phyloP scores from a whole-genome alignment of 192 early-diverging fungal genomes.

The Coemansia sp. region DNA sequence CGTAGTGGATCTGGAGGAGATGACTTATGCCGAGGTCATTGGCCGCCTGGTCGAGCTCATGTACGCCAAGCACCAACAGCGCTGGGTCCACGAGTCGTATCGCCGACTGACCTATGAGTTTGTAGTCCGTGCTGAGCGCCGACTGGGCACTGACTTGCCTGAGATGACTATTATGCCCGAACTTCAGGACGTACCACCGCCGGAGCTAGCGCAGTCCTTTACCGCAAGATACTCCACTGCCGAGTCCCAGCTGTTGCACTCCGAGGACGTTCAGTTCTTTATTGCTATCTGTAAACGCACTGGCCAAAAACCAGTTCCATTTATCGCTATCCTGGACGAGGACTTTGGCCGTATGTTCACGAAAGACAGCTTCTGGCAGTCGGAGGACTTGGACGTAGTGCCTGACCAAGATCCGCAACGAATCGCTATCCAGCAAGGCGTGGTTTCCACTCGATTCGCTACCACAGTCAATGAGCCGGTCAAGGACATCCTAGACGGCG shows the following conservation, averaged over 20 bases:
- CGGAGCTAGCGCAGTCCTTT: slow-evolving; percentile 37
- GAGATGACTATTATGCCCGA: background rate
- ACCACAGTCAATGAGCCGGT: slow-evolving; percentile 83
- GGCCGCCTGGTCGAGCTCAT: slow-evolving; percentile 81
- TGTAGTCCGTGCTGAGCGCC: slow-evolving; percentile 81
- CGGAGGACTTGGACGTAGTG: slow-evolving; percentile 84
- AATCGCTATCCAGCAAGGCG: slow-evolving; percentile 86
- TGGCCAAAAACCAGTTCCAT: slow-evolving; percentile 87
- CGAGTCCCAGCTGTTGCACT: slow-evolving; percentile 35
- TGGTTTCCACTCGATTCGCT: slow-evolving; percentile 75
- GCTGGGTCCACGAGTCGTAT: slow-evolving; percentile 82
- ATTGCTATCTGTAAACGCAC: slow-evolving; percentile 47
- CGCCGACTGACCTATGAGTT: slow-evolving; percentile 80
- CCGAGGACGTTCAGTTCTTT: slow-evolving; percentile 50
- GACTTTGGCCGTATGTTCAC: slow-evolving; percentile 91
- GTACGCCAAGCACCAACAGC: slow-evolving; percentile 72
- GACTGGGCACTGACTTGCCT: slow-evolving; percentile 27
- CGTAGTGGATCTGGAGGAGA: slow-evolving; percentile 81
- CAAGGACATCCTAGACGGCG: slow-evolving; percentile 81
- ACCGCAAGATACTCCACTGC: slow-evolving; percentile 12
- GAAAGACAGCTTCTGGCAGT: slow-evolving; percentile 92
- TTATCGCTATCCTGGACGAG: slow-evolving; percentile 87
- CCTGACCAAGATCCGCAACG: slow-evolving; percentile 83
- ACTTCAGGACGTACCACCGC: background rate
- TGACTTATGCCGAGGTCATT: slow-evolving; percentile 92